Evolutionary conservation across 495 filamentous ascomycete species (phyloP), one percentile per base, ranked within the genome.

Genomic region (Podospora pseudoanserina): DNA sequence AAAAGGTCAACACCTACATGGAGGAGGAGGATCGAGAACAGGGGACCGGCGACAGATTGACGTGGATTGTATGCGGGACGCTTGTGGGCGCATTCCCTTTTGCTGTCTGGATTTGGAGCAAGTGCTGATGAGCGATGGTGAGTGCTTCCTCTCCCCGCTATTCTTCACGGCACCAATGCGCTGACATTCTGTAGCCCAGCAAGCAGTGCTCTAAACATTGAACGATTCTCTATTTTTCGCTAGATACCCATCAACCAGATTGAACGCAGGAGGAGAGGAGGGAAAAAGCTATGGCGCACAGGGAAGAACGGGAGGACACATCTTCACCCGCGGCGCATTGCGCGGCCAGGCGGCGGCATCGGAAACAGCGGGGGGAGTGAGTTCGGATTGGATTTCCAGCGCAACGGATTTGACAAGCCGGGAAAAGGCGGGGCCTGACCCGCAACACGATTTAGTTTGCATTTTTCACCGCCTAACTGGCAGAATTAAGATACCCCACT

Each of bases 401-500:
- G 30, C 30, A 32, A 7, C 30, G 30, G 30, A 5, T 32, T 7
- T 32, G 30, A 7, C 4, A 32, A 23, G 23, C 23, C 11, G 3
- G 39, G 2, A 11, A 11, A 49, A 16, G 13, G 39, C 39, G 39
- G 39, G 39, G 39, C 39, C 7, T 49, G 39, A 16, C 39, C 39
- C 39, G 13, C 39, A 23, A 23, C 23, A 23, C 23, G 23, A 23
- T 23, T 23, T 49, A 49, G 39, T 49, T 49, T 49, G 28, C 55
- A 60, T 32, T 20, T 32, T 49, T 69, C 67, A 72, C 72, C 74
- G 72, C 72, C 65, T 32, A 60, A 70, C 60, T 1, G 74, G 74
- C 74, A 76, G 65, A 76, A 76, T 67, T 67, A 0, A 65, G 16
- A 65, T 63, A 67, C 74, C 68, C 74, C 74, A 73, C 74, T 70